Evolutionary conservation across 306 rosid species (phyloP), one percentile per base, ranked within the genome.

Genomic region (Prunus mume): DNA sequence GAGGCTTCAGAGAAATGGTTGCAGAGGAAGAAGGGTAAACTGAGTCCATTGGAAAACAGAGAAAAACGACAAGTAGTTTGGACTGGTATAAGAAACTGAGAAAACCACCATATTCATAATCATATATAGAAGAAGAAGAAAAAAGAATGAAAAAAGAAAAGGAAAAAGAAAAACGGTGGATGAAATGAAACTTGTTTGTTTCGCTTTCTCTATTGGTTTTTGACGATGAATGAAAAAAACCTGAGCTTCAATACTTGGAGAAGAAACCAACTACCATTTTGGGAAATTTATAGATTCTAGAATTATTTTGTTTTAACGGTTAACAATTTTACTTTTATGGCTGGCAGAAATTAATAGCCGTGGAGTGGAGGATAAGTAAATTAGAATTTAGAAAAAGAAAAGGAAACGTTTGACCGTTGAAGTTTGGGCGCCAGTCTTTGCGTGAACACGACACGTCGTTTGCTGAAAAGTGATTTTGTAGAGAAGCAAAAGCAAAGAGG

Each of bases 301-400:
- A 70, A 51, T 8, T 12, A 49, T 12, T 49, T 54, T 54, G 19
- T 27, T 12, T 24, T 6, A n/a, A 71, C 64, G 75, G 75, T 25
- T 25, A 54, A 12, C 8, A 12, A 1, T 24, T 5, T 24, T 60
- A 60, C 19, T 13, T 60, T 24, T 60, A 12, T 10, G 27, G 62
- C 27, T 25, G 28, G 62, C 5, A n/a, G 24, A 12, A 56, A 56
- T 60, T 60, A 11, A 25, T 5, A 25, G 65, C 6, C 65, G 18
- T 25, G 34, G 65, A 32, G 18, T 25, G 34, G 38, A 32, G 17
- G 1, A 24, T 12, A 60, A 60, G 65, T 25, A 60, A 60, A 17
- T 84, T 79, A 80, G 45, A 24, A 28, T 46, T 0, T 38, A 5
- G 45, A n/a, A 51, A 69, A 66, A 11, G 4, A 55, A 7, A n/a